These are phyloP conservation scores for Tieghemostelium lacteum DNA, from an alignment of 78 protist species.

Conservation along the genomic window DNA sequence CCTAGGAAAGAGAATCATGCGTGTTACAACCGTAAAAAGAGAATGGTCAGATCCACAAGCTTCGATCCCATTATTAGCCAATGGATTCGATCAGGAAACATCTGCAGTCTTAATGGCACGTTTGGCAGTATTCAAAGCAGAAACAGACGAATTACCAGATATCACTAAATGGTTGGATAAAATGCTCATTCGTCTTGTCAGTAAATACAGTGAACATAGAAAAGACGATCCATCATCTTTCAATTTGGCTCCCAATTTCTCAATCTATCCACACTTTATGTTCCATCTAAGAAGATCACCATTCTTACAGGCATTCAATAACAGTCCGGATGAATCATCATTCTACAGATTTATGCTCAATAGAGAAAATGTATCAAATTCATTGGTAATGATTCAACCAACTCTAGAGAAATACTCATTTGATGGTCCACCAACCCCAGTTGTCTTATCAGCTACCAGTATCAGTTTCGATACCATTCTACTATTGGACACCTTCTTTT, in stretches of 20 bases:
- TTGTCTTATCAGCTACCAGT: slow-evolving; percentile 40
- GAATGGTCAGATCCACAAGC: slow-evolving; percentile 30
- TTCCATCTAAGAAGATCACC: slow-evolving; percentile 98
- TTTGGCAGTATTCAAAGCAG: slow-evolving; percentile 91
- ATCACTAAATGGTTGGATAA: slow-evolving; percentile 99
- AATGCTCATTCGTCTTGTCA: slow-evolving; percentile 94
- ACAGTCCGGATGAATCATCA: slow-evolving; percentile 98
- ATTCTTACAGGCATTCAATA: slow-evolving; percentile 96
- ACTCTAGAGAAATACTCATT: slow-evolving; percentile 91
- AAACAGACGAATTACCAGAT: slow-evolving; percentile 91
- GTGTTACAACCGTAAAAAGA: slow-evolving; percentile 96
- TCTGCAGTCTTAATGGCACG: slow-evolving; percentile 99
- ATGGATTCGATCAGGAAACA: slow-evolving; percentile 96
- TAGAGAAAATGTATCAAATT: slow-evolving; percentile 86
- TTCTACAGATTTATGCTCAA: slow-evolving; percentile 88
- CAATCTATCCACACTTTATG: slow-evolving; percentile 98
- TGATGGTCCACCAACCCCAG: slow-evolving; percentile 89
- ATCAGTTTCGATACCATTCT: slow-evolving; percentile 91
- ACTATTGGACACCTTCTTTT: slow-evolving; percentile 98
- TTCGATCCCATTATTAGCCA: slow-evolving; percentile 30
- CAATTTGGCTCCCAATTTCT: slow-evolving; percentile 82
- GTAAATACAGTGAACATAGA: slow-evolving; percentile 86
- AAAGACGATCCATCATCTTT: slow-evolving; percentile 90
- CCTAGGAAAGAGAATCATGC: slow-evolving; percentile 87
- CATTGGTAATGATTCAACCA: slow-evolving; percentile 98